Percentiles rank a stretch among this genome's conserved stretches.
phyloP scores from a whole-genome alignment of 2,329 filamentous ascomycete species.

The Tolypocladium inflatum region DNA sequence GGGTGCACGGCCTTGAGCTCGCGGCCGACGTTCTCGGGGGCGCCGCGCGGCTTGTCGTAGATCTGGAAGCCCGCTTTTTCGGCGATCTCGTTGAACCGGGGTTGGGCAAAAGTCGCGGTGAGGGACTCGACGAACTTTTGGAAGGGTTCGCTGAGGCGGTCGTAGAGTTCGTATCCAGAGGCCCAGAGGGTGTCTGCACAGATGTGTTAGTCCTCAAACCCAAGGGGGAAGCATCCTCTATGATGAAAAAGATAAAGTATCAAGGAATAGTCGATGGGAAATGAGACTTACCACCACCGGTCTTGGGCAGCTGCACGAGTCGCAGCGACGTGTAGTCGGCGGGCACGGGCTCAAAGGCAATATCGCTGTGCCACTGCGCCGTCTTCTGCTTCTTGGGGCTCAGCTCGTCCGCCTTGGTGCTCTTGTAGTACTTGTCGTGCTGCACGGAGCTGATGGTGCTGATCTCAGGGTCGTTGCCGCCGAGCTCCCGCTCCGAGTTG shows the following conservation, averaged over 20 bases:
- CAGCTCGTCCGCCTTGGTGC: slow-evolving; percentile 1
- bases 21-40: slow-evolving; percentile 39
- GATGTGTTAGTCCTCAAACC: neutral
- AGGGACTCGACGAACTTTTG: slow-evolving; percentile 49
- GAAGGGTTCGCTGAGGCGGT: slow-evolving; percentile 47
- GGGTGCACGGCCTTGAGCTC: slow-evolving; percentile 41
- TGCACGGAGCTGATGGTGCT: slow-evolving; percentile 53
- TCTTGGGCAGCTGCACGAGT: slow-evolving; percentile 42
- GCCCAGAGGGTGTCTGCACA: slow-evolving; percentile 52
- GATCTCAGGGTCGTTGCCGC: slow-evolving; percentile 49
- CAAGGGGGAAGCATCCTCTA: neutral
- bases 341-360: slow-evolving; percentile 55
- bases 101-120: slow-evolving; percentile 44
- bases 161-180: slow-evolving; percentile 57
- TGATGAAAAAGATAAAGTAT: too few species aligned
- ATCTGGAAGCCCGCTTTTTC: slow-evolving; percentile 32
- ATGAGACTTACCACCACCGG: slow-evolving; percentile 35
- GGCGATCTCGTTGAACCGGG: slow-evolving; percentile 39
- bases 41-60: slow-evolving; percentile 34
- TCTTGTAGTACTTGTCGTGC: slow-evolving; percentile 37
- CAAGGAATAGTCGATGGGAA: neutral
- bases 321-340: slow-evolving; percentile 53
- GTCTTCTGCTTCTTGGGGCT: slow-evolving; percentile 33
- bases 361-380: slow-evolving; percentile 51
- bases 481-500: slow-evolving; percentile 42